Base-by-base conservation (phyloP, 306 rosid genomes). In the Vigna mungo region DNA sequence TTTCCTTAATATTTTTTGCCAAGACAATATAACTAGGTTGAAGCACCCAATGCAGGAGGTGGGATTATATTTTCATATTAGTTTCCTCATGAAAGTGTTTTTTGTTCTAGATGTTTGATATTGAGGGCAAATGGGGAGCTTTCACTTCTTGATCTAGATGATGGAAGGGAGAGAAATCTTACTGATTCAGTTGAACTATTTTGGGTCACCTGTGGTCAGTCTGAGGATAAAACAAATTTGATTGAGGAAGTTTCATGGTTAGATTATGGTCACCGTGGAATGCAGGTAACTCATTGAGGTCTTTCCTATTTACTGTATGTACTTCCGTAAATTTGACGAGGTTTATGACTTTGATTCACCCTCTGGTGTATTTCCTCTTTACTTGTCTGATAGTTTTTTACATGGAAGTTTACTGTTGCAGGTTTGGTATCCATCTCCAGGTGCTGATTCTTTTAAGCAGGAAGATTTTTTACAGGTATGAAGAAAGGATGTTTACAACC, bases 371-470 rank as follows among this genome's bases (percentile, higher is more conserved):
- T 62, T 61, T 75, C 52, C 53, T 18, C 84, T 79, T 81, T 75
- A 72, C 74, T 77, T 82, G 69, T 86, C 89, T 90, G 88, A 87
- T 89, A 56, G 82, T 53, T 81, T 84, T 86, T 83, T 84, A 74
- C 82, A 68, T 83, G 90, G 84, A 87, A 87, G 90, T 84, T 89
- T 80, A 60, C 63, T 85, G 71, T 89, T 89, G 80, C 97, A 95
- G 98, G 98, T 95, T 87, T 95, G 98, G 98, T 95, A 95, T 90
- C 97, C 98, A 74, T 92, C 97, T 82, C 87, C 88, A 67, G 97
- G 96, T 76, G 86, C 86, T 27, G 93, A 95, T 76, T 82, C 96
- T 46, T 95, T 90, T 85, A 90, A 90, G 88, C 98, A 90, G 93
- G 98, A 95, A 87, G 97, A 95, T 74, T 95, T 95, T 87, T 82